These are phyloP conservation scores for Aphanomyces cochlioides DNA, from an alignment of 352 stramenopile species.

Conservation along the genomic window DNA sequence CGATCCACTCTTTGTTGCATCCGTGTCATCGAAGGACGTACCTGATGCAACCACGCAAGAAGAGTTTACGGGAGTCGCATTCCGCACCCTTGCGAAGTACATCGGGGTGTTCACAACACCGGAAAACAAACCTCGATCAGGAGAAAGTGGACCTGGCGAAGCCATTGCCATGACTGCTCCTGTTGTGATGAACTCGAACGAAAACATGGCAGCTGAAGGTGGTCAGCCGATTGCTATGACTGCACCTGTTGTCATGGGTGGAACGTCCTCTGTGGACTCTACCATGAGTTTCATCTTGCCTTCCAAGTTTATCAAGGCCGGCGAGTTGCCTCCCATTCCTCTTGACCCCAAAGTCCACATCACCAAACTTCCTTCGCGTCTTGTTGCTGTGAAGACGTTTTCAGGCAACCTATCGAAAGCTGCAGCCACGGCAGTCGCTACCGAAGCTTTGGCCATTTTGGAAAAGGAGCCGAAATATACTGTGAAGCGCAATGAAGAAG, in stretches of 20 bases:
- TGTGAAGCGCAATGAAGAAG: constrained; percentile 11
- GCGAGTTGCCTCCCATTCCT: constrained; percentile 16
- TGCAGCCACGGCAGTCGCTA: not conserved
- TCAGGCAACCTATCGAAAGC: constrained; percentile 14
- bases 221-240: constrained; percentile 29
- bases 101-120: constrained; percentile 29
- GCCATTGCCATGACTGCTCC: constrained; percentile 11
- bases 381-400: constrained; percentile 23
- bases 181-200: constrained; percentile 1
- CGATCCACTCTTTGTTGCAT: constrained; percentile 20
- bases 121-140: constrained; percentile 2
- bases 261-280: not conserved
- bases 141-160: not conserved
- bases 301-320: constrained; percentile 19
- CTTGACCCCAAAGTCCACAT: constrained; percentile 19
- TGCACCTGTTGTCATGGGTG: constrained; percentile 26
- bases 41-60: not conserved
- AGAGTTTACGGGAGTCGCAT: constrained; percentile 18
- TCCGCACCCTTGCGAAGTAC: constrained; percentile 28
- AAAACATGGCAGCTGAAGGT: constrained; percentile 9
- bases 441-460: not conserved
- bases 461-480: not conserved
- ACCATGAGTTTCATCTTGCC: constrained; percentile 32
- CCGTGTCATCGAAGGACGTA: constrained; percentile 26
- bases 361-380: not conserved